Conservation (phyloP, 225 moss, liverwort and hornwort species). For the Pleurozium schreberi region DNA sequence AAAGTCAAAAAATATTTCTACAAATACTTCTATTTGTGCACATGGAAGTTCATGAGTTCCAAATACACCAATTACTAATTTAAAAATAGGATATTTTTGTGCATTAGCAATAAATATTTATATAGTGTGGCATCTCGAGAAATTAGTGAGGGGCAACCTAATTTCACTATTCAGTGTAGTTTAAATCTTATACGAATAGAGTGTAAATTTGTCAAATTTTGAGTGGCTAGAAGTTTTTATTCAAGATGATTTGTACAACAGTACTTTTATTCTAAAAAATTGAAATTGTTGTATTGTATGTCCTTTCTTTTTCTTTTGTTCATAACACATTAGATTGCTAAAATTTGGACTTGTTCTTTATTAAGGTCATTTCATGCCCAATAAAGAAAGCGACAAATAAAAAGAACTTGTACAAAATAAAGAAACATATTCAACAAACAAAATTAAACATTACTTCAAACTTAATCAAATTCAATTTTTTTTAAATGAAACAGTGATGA, state of each 20-base stretch:
- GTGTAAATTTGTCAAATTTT: background rate
- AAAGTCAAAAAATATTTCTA: too few relatives aligned
- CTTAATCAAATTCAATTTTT: background rate
- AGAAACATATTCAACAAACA: background rate
- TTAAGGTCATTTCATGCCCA: background rate
- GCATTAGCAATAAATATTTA: too few relatives aligned
- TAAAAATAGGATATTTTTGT: too few relatives aligned
- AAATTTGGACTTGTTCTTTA: background rate
- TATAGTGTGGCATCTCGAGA: too few relatives aligned
- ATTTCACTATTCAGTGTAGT: too few relatives aligned
- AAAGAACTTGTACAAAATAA: background rate
- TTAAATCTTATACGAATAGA: too few relatives aligned
- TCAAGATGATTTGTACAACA: background rate
- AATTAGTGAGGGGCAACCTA: too few relatives aligned
- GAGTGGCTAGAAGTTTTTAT: rapidly evolving
- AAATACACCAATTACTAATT: too few relatives aligned
- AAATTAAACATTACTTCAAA: background rate
- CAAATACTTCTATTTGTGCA: too few relatives aligned
- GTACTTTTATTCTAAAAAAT: background rate
- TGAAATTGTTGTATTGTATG: background rate
- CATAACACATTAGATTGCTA: background rate
- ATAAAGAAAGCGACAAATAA: background rate
- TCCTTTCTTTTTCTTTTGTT: background rate
- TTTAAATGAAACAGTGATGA: too few relatives aligned
- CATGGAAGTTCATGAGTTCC: too few relatives aligned